phyloP scores from a whole-genome alignment of 805 yeast genomes.

The Candida odintsovae region DNA sequence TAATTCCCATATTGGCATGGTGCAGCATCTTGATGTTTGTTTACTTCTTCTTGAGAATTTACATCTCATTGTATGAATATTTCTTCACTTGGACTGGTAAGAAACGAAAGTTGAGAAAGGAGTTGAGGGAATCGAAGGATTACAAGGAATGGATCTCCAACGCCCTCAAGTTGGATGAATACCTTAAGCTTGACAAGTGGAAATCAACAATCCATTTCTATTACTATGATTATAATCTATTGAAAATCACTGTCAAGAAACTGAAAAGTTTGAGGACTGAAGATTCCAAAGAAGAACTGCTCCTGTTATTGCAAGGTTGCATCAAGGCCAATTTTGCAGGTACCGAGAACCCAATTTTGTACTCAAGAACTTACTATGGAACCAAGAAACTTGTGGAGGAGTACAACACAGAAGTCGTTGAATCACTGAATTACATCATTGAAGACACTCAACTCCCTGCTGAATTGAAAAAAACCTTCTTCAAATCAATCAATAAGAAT shows the following conservation, averaged over 20 bases:
- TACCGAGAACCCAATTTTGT: conserved; percentile 62
- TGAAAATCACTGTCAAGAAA: conserved; percentile 41
- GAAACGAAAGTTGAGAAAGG: conserved; percentile 41
- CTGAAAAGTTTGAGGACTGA: conserved; percentile 27
- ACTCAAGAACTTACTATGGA: conserved; percentile 72
- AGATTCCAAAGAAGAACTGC: conserved; percentile 36
- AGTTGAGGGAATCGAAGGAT: conserved; percentile 40
- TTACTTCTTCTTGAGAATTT: conserved; percentile 49
- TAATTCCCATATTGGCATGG: conserved; percentile 50
- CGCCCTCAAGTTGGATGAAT: conserved; percentile 53
- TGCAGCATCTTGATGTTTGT: conserved; percentile 39
- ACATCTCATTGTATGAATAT: conserved; percentile 60
- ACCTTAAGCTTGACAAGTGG: conserved; percentile 61
- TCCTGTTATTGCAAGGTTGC: conserved; percentile 57
- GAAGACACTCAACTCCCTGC: conserved; percentile 32
- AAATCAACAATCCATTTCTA: conserved; percentile 51
- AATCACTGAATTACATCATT: conserved; percentile 39
- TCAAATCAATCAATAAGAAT: conserved; percentile 53
- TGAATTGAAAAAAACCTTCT: conserved; percentile 43
- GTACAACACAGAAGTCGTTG: conserved; percentile 48
- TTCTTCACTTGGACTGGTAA: conserved; percentile 56
- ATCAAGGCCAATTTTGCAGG: conserved; percentile 74
- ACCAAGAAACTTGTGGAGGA: conserved; percentile 55
- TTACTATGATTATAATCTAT: conserved; percentile 62
- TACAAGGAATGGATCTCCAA: conserved; percentile 60